Base-by-base conservation (phyloP, 2,329 filamentous ascomycete species). In the Zymoseptoria brevis region DNA sequence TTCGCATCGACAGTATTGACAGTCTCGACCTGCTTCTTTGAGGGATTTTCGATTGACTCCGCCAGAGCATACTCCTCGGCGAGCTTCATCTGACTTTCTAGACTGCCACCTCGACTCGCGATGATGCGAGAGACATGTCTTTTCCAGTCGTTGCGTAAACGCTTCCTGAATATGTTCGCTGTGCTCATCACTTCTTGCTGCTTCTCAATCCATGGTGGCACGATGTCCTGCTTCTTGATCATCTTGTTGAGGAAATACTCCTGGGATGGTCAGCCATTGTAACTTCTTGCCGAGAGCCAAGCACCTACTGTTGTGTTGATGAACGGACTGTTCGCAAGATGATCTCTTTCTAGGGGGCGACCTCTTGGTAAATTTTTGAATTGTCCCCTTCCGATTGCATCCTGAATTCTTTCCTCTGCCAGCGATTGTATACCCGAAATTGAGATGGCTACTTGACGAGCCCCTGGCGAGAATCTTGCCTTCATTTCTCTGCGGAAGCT, bases 191-290 rank as follows among this genome's bases (percentile, higher is more conserved):
- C 77, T 29, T 53, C 51, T 29, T 53, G 51, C n/a, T 53, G 94
- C 75, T 96, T 97, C 75, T 99, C 94, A 60, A 99, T 97, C 94
- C 94, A 99, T 0, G 93, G 93, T 0, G 94, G 94, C 0, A 96
- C 90, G 60, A 97, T 89, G 19, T 96, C 92, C 74, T 99, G 94
- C 60, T 88, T 87, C 75, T 96, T 89, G 63, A 99, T 96, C 78
- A 97, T 96, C 75, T 95, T 94, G 76, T 99, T 97, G 87, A 97
- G 88, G 68, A 97, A 89, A 72, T 96, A 96, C 74, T 97, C 93
- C 51, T 53, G 9, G 21, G 9, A 24, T 6, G 11, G 22, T 53
- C 22, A 53, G 51, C 19, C 13, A 16, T 24, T 29, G 51, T n/a
- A 8, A 29, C 5, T 29, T 30, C 11, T 13, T 13, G 29, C 22